Evolutionary conservation across 2,329 filamentous ascomycete species (phyloP).

Genomic region (Metarhizium humberi): DNA sequence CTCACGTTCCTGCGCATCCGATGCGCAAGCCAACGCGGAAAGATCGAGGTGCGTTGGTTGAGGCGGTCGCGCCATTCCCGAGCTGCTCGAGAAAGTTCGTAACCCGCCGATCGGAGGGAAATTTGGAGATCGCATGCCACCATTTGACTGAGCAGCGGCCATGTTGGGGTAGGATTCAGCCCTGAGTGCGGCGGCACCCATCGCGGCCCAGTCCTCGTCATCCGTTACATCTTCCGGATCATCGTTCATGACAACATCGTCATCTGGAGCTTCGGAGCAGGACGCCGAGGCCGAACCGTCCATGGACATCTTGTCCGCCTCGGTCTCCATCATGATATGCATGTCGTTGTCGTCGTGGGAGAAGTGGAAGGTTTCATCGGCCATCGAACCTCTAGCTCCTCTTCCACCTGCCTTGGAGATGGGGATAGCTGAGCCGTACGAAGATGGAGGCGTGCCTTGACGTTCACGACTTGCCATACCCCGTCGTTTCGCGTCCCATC

Average conservation of each 20-base stretch:
- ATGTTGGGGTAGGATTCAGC: constrained; percentile 52
- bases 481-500: constrained; percentile 78
- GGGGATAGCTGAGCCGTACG: constrained; percentile 44
- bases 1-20: constrained; percentile 68
- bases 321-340: constrained; percentile 67
- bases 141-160: constrained; percentile 44
- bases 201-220: constrained; percentile 89
- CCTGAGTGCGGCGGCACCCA: constrained; percentile 77
- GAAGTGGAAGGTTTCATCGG: constrained; percentile 64
- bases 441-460: constrained; percentile 30
- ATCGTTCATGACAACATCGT: constrained; percentile 58
- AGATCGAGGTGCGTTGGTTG: constrained; percentile 44
- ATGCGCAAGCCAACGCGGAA: constrained; percentile 38
- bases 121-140: constrained; percentile 29
- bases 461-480: constrained; percentile 47
- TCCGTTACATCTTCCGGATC: constrained; percentile 83
- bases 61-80: constrained; percentile 45
- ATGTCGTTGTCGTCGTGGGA: constrained; percentile 60
- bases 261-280: constrained; percentile 65
- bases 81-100: constrained; percentile 39
- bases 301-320: constrained; percentile 92
- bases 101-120: constrained; percentile 37
- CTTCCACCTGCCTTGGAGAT: constrained; percentile 38
- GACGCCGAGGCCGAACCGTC: constrained; percentile 62
- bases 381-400: constrained; percentile 47